Evolutionary conservation across 352 stramenopile species (phyloP), one percentile per base, ranked within the genome.

Genomic region (Pythium brassicae): DNA sequence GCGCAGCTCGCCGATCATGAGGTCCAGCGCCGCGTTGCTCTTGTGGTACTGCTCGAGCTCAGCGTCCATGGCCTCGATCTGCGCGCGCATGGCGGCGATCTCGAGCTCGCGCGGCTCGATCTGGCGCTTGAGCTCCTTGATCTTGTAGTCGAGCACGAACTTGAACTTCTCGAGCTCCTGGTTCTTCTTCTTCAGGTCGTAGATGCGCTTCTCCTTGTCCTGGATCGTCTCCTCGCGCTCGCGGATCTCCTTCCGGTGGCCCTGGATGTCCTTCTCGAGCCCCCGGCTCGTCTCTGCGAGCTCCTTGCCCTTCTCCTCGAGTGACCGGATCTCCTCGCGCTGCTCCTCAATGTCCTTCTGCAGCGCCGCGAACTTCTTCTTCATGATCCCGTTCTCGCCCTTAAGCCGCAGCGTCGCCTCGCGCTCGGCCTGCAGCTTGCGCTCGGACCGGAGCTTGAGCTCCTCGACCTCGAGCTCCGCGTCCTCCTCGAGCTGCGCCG

Each of bases 171-270:
- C 94, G 22, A 98, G 72, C 68, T 98, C 92, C 61, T 97, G 90
- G 64, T 98, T 98, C 66, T 98, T 98, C 78, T 98, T 98, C 69
- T 98, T 98, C 17, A 98, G 61, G 44, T 98, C 94, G 65, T 98
- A 98, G 52, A 98, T 98, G 46, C 91, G 88, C 62, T 98, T 98
- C 55, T 98, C 94, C 62, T 98, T 98, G 70, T 98, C 93, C 62
- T 95, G 87, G 34, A 98, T 98, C 17, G 87, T 97, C 63, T 97
- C 89, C 61, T 98, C 93, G 10, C 92, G 86, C 55, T 93, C 85
- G 37, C 87, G 86, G 44, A 98, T 98, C 62, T 97, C 87, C 45
- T 95, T 92, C 60, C 97, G 97, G 57, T 97, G 87, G 0, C 82
- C 83, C 53, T 95, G 78, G 43, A 98, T 97, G 49, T 98, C 93